These are phyloP conservation scores for Crithidia bombi DNA, from an alignment of 208 protist genomes.

Conservation along the genomic window DNA sequence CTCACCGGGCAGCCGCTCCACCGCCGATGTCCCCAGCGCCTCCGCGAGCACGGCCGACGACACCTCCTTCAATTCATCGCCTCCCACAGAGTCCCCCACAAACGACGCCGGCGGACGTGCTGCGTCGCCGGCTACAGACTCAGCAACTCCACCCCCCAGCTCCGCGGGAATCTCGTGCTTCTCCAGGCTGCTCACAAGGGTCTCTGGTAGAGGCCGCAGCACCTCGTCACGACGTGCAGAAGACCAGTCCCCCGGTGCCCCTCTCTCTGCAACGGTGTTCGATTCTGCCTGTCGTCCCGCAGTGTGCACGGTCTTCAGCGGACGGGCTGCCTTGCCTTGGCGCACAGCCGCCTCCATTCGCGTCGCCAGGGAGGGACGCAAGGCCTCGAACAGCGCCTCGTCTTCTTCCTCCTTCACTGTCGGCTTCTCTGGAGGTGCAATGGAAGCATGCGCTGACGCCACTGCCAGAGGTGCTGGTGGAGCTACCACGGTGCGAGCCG, in stretches of 20 bases:
- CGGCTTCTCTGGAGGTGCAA: conserved; percentile 27
- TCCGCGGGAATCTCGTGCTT: conserved; percentile 59
- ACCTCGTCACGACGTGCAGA: conserved; percentile 16
- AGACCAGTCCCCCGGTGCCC: conserved; percentile 22
- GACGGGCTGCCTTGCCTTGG: conserved; percentile 16
- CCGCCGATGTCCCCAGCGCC: neutral
- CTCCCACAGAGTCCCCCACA: neutral
- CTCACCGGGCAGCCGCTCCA: conserved; percentile 16
- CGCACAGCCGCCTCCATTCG: conserved; percentile 38
- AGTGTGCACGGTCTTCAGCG: conserved; percentile 4
- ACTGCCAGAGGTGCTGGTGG: conserved; percentile 4
- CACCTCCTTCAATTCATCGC: neutral
- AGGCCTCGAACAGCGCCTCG: conserved; percentile 11
- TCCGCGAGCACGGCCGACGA: neutral
- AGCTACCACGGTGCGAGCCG: neutral
- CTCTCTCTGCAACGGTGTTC: neutral
- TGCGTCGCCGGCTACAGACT: neutral
- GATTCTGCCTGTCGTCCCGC: neutral
- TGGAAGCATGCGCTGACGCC: conserved; percentile 7
- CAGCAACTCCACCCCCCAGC: conserved; percentile 33
- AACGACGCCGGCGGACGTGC: too few relatives aligned
- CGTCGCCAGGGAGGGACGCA: conserved; percentile 35
- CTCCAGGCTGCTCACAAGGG: conserved; percentile 46
- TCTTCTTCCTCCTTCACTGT: neutral
- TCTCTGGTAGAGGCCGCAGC: conserved; percentile 33